A percentile compares a stretch with the other conserved stretches of the same genome.
Evolutionary conservation across 192 early-diverging fungal genomes (phyloP).

Genomic region (Coemansia biformis): DNA sequence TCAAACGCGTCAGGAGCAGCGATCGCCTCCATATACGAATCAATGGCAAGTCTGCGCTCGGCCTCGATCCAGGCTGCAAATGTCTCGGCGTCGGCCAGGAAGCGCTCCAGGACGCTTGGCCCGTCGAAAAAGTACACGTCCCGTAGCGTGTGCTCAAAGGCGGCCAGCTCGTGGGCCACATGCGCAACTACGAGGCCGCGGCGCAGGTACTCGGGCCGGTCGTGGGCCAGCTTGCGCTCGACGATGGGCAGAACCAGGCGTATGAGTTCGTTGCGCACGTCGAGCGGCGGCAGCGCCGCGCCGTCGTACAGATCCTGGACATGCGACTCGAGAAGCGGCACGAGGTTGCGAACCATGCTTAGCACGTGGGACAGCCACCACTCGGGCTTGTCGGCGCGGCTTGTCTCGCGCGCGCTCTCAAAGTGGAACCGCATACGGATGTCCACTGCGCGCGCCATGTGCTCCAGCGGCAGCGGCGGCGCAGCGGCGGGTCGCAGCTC

Average conservation of each 20-base stretch:
- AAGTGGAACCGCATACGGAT: slow-evolving; percentile 71
- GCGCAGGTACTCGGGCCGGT: slow-evolving; percentile 49
- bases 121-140: slow-evolving; percentile 55
- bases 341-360: slow-evolving; percentile 54
- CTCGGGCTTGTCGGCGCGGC: slow-evolving; percentile 76
- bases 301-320: slow-evolving; percentile 60
- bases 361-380: slow-evolving; percentile 66
- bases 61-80: slow-evolving; percentile 67
- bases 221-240: slow-evolving; percentile 53
- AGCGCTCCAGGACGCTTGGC: slow-evolving; percentile 39
- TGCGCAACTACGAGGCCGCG: slow-evolving; percentile 61
- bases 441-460: slow-evolving; percentile 57
- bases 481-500: slow-evolving; percentile 2
- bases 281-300: slow-evolving; percentile 32
- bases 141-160: slow-evolving; percentile 65
- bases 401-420: slow-evolving; percentile 62
- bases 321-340: slow-evolving; percentile 58
- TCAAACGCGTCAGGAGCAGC: slow-evolving; percentile 58
- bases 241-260: slow-evolving; percentile 53
- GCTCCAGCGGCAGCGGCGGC: slow-evolving; percentile 47
- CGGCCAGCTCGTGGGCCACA: slow-evolving; percentile 58
- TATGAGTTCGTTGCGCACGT: slow-evolving; percentile 69
- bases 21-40: slow-evolving; percentile 61
- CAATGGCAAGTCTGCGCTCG: slow-evolving; percentile 58
- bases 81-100: slow-evolving; percentile 54